Evolutionary conservation across 768 basidiomycete genomes (phyloP), one percentile per base, ranked within the genome.

Genomic region (Rhizopogon sp.): DNA sequence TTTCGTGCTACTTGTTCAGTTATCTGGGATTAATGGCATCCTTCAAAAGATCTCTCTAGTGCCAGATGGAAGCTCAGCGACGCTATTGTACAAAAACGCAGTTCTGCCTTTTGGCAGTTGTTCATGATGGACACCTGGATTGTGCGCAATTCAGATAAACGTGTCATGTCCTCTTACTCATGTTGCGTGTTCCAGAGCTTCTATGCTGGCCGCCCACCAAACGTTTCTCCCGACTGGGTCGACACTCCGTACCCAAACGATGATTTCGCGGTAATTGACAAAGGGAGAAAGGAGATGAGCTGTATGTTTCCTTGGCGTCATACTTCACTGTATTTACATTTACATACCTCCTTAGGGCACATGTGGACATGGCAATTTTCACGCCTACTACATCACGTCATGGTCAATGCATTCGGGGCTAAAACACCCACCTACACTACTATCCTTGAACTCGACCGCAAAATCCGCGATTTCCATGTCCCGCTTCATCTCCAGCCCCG

Each of bases 41-140:
- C 40, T 4, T 50, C 6, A 51, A 88, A 51, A 88, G 85, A 88
- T 64, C 70, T 87, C 37, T 78, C 84, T 54, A 77, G 81, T 49
- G 70, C 74, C 6, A 75, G 83, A 28, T 89, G 86, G 82, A 77
- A 81, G 29, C 71, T 89, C 5, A 72, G 76, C 16, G 72, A 76
- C 28, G 66, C 69, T 20, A 66, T 73, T 40, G 64, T 72, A 16
- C 72, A 82, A 55, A 71, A 75, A 53, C 79, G 87, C 16, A 77
- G 74, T 52, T 73, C 73, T 20, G 69, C 85, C 10, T 88, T 88
- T 63, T 90, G 87, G 85, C 80, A 84, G 46, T 65, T 88, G n/a
- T 88, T 85, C 61, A 60, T 73, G 25, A 64, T 79, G 29, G 88
- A 89, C 60, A 82, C 83, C 0, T 81, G 80, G 76, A 67, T 79